phyloP scores from a whole-genome alignment of 2,329 filamentous ascomycete genomes.

The Penicillium italicum region DNA sequence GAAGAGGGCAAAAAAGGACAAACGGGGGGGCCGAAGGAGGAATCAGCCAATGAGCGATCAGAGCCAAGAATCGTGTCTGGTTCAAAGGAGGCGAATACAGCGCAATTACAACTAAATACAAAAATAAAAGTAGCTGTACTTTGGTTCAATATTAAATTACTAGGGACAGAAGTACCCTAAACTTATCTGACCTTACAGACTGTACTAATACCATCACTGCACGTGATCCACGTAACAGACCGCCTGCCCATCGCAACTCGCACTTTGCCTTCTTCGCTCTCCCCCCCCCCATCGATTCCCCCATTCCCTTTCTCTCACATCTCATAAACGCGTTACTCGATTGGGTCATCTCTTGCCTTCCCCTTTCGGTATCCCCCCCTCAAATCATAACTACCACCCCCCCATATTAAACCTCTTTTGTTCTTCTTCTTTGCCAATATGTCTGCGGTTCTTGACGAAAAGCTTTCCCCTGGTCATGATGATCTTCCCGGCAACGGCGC shows the following conservation, averaged over 20 bases:
- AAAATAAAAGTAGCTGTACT: neutral
- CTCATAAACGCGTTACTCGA: slow-evolving; percentile 47
- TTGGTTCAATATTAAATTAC: neutral
- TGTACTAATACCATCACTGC: slow-evolving; percentile 6
- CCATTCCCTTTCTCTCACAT: slow-evolving; percentile 32
- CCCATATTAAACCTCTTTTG: slow-evolving; percentile 9
- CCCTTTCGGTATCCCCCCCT: slow-evolving; percentile 40
- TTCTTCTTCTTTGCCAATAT: slow-evolving; percentile 67
- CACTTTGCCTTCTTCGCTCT: slow-evolving; percentile 38
- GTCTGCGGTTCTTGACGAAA: slow-evolving; percentile 72
- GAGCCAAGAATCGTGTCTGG: slow-evolving; percentile 1
- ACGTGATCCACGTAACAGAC: slow-evolving; percentile 27
- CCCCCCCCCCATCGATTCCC: slow-evolving; percentile 31
- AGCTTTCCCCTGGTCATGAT: slow-evolving; percentile 71
- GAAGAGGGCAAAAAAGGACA: slow-evolving; percentile 2
- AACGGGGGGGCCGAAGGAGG: neutral
- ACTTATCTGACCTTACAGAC: neutral
- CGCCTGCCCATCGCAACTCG: slow-evolving; percentile 26
- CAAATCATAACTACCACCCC: slow-evolving; percentile 6
- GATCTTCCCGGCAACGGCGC: slow-evolving; percentile 57
- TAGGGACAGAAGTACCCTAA: neutral
- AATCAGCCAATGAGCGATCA: neutral
- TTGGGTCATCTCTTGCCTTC: slow-evolving; percentile 45
- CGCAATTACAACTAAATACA: neutral
- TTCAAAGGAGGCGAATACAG: neutral